Evolutionary conservation across 2,329 filamentous ascomycete genomes (phyloP).

Genomic region (Apiospora malaysiana): DNA sequence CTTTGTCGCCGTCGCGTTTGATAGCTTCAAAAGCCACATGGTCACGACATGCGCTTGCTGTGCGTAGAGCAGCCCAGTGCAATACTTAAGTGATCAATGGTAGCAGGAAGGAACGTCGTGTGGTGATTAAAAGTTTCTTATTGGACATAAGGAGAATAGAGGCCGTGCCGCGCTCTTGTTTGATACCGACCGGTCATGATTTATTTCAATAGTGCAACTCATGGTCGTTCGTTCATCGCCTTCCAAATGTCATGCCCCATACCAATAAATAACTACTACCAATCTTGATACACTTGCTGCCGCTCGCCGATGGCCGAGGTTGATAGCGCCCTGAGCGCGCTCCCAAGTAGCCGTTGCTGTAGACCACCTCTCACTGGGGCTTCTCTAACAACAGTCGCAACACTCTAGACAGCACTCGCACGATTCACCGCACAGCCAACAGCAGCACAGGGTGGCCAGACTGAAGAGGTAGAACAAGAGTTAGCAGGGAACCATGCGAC

Average conservation of each 20-base stretch:
- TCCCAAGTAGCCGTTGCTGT: background rate
- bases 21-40: constrained; percentile 5
- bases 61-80: no score
- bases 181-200: constrained; percentile 3
- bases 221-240: constrained; percentile 5
- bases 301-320: background rate
- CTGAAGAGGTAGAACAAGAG: constrained; percentile 31
- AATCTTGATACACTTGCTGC: background rate
- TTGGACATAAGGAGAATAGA: constrained; percentile 2
- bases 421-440: constrained; percentile 50
- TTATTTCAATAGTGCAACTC: background rate
- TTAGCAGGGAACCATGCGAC: background rate
- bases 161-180: background rate
- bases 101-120: background rate
- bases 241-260: background rate
- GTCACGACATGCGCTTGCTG: background rate
- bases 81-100: no score
- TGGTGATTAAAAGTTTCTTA: background rate
- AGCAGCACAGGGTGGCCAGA: constrained; percentile 50
- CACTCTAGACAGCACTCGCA: constrained; percentile 50
- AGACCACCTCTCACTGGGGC: background rate
- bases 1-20: background rate
- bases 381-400: constrained; percentile 25
- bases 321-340: background rate
- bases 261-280: background rate